Evolutionary conservation across 441 rosid species (phyloP).

Genomic region (Dalechampia spathulata): DNA sequence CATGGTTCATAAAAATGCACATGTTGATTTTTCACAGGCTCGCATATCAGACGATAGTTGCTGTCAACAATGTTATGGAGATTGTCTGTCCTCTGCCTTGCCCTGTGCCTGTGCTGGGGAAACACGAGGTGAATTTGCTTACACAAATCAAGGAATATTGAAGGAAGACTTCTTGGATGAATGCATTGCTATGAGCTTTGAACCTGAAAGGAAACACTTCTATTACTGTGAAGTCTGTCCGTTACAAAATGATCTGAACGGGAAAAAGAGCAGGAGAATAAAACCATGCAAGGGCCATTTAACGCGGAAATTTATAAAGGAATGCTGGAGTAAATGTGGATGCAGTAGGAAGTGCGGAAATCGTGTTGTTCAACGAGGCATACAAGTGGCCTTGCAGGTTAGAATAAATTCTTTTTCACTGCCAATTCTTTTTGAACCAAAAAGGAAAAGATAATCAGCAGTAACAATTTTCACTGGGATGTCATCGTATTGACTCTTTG

Average conservation of each 20-base stretch:
- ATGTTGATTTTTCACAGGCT: constrained; percentile 29
- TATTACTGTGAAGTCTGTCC: constrained; percentile 33
- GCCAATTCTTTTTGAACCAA: no score
- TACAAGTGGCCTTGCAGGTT: constrained; percentile 34
- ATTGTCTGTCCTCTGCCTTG: constrained; percentile 23
- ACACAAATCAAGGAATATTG: constrained; percentile 21
- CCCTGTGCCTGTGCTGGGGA: constrained; percentile 33
- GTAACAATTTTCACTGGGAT: no score
- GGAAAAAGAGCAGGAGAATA: constrained; percentile 8
- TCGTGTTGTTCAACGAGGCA: constrained; percentile 29
- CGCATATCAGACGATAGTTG: constrained; percentile 29
- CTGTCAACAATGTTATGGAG: constrained; percentile 25
- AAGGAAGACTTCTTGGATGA: constrained; percentile 30
- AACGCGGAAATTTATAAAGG: constrained; percentile 35
- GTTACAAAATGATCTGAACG: constrained; percentile 8
- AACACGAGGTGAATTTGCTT: constrained; percentile 37
- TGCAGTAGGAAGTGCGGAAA: constrained; percentile 30
- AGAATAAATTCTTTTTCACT: not conserved
- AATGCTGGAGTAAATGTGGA: constrained; percentile 37
- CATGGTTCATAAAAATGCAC: constrained; percentile 20
- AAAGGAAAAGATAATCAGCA: no score
- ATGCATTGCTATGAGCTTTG: constrained; percentile 15
- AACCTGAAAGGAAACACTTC: constrained; percentile 19
- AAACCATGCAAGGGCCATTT: constrained; percentile 29
- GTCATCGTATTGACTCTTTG: no score